These are phyloP conservation scores for Paxillus ammoniavirescens DNA, from an alignment of 768 basidiomycete species.

Conservation along the genomic window DNA sequence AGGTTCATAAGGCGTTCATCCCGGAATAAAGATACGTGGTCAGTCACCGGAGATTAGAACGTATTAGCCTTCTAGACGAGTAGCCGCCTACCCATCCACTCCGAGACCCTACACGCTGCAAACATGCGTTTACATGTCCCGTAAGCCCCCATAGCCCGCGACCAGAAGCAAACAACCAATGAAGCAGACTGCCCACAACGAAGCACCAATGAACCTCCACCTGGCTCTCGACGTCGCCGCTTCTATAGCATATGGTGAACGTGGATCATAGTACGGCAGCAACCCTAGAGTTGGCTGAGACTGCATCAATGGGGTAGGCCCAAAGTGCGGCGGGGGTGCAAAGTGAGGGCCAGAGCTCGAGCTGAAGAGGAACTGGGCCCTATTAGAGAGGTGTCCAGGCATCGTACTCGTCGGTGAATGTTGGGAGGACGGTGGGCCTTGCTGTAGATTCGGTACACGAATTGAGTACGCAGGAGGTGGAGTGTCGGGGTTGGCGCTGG, in stretches of 20 bases:
- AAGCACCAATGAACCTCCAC: constrained; percentile 43
- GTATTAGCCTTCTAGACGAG: background rate
- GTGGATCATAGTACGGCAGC: constrained; percentile 44
- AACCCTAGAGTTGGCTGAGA: constrained; percentile 34
- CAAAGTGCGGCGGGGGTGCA: constrained; percentile 22
- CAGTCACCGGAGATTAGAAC: too few relatives aligned
- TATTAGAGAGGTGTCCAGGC: constrained; percentile 13
- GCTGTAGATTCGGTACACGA: constrained; percentile 11
- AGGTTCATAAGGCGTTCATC: background rate
- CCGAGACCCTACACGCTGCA: background rate
- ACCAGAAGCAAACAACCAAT: constrained; percentile 28
- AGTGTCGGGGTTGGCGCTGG: constrained; percentile 24
- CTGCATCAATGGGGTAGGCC: constrained; percentile 42
- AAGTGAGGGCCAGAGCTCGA: constrained; percentile 14
- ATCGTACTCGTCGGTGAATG: constrained; percentile 12
- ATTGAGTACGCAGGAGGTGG: constrained; percentile 30
- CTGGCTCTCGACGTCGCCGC: constrained; percentile 39
- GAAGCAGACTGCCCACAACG: constrained; percentile 38
- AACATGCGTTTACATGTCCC: constrained; percentile 1
- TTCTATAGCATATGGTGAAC: constrained; percentile 36
- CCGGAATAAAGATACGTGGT: too few relatives aligned
- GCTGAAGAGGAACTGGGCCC: constrained; percentile 16
- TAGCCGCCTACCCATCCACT: background rate
- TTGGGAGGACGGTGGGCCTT: constrained; percentile 15
- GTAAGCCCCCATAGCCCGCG: constrained; percentile 18